Evolutionary conservation across 352 stramenopile species (phyloP).

Genomic region (Pythium guiyangense): DNA sequence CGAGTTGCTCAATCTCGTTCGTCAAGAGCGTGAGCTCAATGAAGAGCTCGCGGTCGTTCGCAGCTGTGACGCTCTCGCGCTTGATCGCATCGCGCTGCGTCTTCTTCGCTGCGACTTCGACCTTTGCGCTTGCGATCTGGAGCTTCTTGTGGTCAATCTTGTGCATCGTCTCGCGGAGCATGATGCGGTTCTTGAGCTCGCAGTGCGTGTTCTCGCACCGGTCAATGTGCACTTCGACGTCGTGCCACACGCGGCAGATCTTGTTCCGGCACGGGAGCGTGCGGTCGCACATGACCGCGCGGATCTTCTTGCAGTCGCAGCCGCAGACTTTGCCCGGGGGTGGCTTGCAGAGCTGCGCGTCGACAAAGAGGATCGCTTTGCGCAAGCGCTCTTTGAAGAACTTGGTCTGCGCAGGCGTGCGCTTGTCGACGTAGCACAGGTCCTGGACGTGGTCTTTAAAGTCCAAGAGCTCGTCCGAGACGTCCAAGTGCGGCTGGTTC

Average conservation of each 20-base stretch:
- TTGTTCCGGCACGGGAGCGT: slow-evolving; percentile 64
- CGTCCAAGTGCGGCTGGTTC: slow-evolving; percentile 32
- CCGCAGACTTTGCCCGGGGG: slow-evolving; percentile 37
- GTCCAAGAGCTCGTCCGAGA: slow-evolving; percentile 44
- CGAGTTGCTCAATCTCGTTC: slow-evolving; percentile 51
- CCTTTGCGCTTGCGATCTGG: slow-evolving; percentile 26
- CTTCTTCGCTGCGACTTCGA: slow-evolving; percentile 36
- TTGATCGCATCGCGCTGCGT: slow-evolving; percentile 29
- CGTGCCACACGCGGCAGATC: slow-evolving; percentile 66
- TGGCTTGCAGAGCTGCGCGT: slow-evolving; percentile 55
- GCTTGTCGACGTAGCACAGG: slow-evolving; percentile 56
- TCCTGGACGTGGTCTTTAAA: slow-evolving; percentile 69
- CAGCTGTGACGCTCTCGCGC: slow-evolving; percentile 1
- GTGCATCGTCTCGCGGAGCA: slow-evolving; percentile 72
- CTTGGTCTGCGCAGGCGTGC: slow-evolving; percentile 39
- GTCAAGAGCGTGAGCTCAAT: slow-evolving; percentile 40
- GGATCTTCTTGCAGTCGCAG: slow-evolving; percentile 57
- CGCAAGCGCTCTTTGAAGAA: slow-evolving; percentile 70
- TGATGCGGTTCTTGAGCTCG: slow-evolving; percentile 67
- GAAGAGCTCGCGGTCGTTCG: slow-evolving; percentile 23
- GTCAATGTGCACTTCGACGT: slow-evolving; percentile 65
- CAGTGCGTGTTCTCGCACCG: slow-evolving; percentile 57
- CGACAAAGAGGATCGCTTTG: slow-evolving; percentile 65
- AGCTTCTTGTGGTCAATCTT: slow-evolving; percentile 65
- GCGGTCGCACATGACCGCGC: slow-evolving; percentile 59